Evolutionary conservation across 306 rosid genomes (phyloP).

Genomic region (Prunus dulcis): DNA sequence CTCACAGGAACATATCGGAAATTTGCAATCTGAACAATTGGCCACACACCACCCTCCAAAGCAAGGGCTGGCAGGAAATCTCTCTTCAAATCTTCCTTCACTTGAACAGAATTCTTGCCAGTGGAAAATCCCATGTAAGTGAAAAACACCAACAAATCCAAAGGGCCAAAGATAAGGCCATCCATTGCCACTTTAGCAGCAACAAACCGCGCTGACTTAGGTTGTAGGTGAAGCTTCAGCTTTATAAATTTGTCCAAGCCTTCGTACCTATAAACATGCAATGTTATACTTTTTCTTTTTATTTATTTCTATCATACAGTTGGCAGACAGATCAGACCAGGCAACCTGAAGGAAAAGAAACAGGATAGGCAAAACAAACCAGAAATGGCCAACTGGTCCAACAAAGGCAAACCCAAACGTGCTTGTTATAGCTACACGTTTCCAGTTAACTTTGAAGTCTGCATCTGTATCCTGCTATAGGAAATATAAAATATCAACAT

Average conservation of each 20-base stretch:
- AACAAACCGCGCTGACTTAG: conserved; percentile 68
- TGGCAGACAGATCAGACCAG: conserved; percentile 10
- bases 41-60: conserved; percentile 86
- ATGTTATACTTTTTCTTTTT: not conserved
- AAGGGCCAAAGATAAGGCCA: conserved; percentile 68
- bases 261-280: conserved; percentile 60
- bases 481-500: not conserved
- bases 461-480: conserved; percentile 20
- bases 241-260: conserved; percentile 73
- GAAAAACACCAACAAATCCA: conserved; percentile 71
- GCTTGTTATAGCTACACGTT: conserved; percentile 73
- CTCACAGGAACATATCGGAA: conserved; percentile 82
- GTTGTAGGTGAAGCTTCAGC: conserved; percentile 49
- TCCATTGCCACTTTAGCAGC: conserved; percentile 75
- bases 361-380: conserved; percentile 40
- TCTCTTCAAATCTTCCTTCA: conserved; percentile 81
- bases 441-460: conserved; percentile 55
- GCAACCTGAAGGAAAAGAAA: conserved; percentile 5
- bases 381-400: conserved; percentile 90
- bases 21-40: conserved; percentile 73
- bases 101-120: conserved; percentile 66
- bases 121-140: conserved; percentile 78
- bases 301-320: not conserved
- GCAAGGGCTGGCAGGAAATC: conserved; percentile 77
- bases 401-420: conserved; percentile 73